Base-by-base conservation (phyloP, 495 filamentous ascomycete species). In the Hyaloscypha finlandica region DNA sequence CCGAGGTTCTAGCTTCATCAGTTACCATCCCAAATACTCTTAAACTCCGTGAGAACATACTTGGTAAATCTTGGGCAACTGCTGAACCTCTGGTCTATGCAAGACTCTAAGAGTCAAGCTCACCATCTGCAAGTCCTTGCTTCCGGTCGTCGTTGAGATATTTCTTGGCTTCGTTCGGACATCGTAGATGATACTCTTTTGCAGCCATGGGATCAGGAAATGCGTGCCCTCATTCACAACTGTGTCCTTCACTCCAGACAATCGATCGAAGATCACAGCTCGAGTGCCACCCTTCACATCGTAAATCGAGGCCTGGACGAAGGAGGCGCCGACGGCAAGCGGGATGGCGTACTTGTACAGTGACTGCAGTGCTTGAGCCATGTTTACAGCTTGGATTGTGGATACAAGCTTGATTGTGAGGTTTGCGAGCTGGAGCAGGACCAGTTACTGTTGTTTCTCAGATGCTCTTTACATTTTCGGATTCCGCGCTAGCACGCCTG, bases 121-220 rank as follows among this genome's bases (percentile, higher is more conserved):
- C 76, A 99, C 95, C 95, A 99, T 99, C 86, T 99, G 95, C 80
- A 99, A 77, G 81, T 99, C 95, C 86, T 99, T 99, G 84, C 90
- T 93, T 63, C 95, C 95, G 12, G 95, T 99, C 16, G 94, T 98
- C n/a, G 95, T 99, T 19, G 89, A 89, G 80, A 99, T 97, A 75
- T 94, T 97, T 72, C 95, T 85, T 58, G 95, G 95, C 85, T 96
- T 96, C 53, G 95, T 98, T 67, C 95, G 92, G 67, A 99, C 96
- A 82, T 99, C 95, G 81, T 95, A 99, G 77, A 97, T 83, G 78
- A 99, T 96, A 70, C 89, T 89, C 81, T 88, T 89, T 76, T 99
- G 95, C 75, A 99, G 80, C 95, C 95, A 99, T 1, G 95, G 95
- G 53, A 99, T 78, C 54, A 98, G 82, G 81, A 99, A 96, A 79